Conservation (phyloP, 2,329 filamentous ascomycete genomes). For the Fonsecaea nubica region DNA sequence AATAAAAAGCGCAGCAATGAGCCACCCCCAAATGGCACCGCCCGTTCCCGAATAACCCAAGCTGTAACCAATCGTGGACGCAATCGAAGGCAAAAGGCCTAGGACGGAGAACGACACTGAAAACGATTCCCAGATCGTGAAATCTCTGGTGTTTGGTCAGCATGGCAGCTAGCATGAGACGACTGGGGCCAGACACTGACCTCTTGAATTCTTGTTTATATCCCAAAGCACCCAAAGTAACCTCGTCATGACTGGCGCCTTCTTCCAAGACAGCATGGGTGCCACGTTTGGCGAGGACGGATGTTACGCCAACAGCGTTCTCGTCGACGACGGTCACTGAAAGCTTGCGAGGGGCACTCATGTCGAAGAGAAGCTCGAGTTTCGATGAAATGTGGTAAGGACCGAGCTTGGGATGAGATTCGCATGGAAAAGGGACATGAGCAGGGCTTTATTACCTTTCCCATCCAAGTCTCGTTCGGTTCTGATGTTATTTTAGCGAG, state of each 20-base stretch:
- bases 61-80: constrained; percentile 47
- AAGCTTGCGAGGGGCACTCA: constrained; percentile 23
- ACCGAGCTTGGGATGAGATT: background rate
- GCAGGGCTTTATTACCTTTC: constrained; percentile 10
- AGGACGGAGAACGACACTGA: constrained; percentile 47
- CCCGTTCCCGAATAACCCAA: constrained; percentile 46
- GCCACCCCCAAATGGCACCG: constrained; percentile 45
- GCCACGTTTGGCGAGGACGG: constrained; percentile 32
- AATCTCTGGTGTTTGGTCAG: constrained; percentile 39
- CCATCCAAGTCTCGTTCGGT: background rate
- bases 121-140: constrained; percentile 46
- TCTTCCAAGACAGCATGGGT: constrained; percentile 38
- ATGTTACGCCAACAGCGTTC: constrained; percentile 35
- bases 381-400: background rate
- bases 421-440: background rate
- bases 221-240: constrained; percentile 51
- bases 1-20: constrained; percentile 44
- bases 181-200: background rate
- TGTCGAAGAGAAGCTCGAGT: constrained; percentile 4
- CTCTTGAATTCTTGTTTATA: constrained; percentile 46
- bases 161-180: background rate
- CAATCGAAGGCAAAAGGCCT: constrained; percentile 49
- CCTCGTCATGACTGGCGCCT: constrained; percentile 48
- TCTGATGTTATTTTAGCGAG: constrained; percentile 3
- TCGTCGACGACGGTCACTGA: constrained; percentile 33